phyloP scores from a whole-genome alignment of 2,329 filamentous ascomycete species.

The Drechslera avenae region DNA sequence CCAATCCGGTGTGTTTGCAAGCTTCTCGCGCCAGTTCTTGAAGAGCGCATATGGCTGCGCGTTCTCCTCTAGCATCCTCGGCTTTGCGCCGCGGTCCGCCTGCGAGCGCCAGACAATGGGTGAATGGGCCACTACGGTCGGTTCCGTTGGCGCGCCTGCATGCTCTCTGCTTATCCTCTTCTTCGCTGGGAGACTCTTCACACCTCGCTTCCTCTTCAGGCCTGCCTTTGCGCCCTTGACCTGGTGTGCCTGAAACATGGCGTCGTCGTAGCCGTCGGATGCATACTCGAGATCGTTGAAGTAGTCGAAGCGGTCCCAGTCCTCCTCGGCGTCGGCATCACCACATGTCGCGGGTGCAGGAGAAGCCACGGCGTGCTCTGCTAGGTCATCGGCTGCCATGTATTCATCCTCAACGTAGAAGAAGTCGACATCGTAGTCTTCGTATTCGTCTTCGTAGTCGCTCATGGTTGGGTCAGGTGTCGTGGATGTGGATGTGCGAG shows the following conservation, averaged over 20 bases:
- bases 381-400: slow-evolving; percentile 54
- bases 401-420: slow-evolving; percentile 55
- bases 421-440: slow-evolving; percentile 51
- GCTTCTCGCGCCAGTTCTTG: slow-evolving; percentile 52
- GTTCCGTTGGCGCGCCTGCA: slow-evolving; percentile 5
- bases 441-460: slow-evolving; percentile 50
- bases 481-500: slow-evolving; percentile 6
- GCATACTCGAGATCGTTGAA: slow-evolving; percentile 57
- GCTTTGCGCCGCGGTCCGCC: slow-evolving; percentile 26
- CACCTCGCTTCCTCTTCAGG: slow-evolving; percentile 39
- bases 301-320: slow-evolving; percentile 57
- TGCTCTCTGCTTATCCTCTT: slow-evolving; percentile 29
- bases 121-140: slow-evolving; percentile 23
- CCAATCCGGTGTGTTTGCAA: slow-evolving; percentile 39
- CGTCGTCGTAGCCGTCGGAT: slow-evolving; percentile 54
- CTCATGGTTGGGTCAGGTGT: slow-evolving; percentile 39
- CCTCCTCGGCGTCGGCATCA: slow-evolving; percentile 41
- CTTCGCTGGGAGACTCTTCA: slow-evolving; percentile 22
- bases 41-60: slow-evolving; percentile 48
- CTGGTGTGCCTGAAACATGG: slow-evolving; percentile 37
- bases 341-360: slow-evolving; percentile 44
- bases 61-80: slow-evolving; percentile 35
- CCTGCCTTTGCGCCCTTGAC: slow-evolving; percentile 27
- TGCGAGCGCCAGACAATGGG: slow-evolving; percentile 46
- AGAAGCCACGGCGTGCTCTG: slow-evolving; percentile 54